These are phyloP conservation scores for Chlamydomonas sphaeroides DNA, from an alignment of 139 green algal species.

Conservation along the genomic window DNA sequence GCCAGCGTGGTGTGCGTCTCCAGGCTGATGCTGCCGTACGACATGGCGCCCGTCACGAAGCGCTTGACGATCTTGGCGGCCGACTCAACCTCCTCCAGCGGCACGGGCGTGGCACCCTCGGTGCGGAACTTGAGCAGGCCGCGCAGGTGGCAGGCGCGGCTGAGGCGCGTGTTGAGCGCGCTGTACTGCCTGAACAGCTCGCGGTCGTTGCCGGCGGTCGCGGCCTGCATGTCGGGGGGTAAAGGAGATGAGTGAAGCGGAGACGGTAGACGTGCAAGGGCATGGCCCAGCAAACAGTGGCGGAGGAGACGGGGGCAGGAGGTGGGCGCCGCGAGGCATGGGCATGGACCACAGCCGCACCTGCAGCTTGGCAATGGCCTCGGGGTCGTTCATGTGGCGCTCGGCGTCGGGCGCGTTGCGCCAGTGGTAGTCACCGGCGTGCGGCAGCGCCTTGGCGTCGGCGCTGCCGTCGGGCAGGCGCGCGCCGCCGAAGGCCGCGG, in stretches of 20 bases:
- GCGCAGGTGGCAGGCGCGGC: slow-evolving; percentile 77
- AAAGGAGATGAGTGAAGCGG: no score
- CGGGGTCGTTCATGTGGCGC: slow-evolving; percentile 94
- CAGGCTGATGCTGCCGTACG: slow-evolving; percentile 81
- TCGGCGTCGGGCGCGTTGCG: slow-evolving; percentile 69
- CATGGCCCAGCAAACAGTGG: no score
- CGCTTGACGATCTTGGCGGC: slow-evolving; percentile 90
- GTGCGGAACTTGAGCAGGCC: slow-evolving; percentile 91
- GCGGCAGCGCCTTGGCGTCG: slow-evolving; percentile 64
- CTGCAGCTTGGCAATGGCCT: slow-evolving; percentile 91
- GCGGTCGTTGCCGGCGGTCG: slow-evolving; percentile 58
- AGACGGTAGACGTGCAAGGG: neutral
- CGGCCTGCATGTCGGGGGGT: no score
- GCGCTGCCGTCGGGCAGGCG: slow-evolving; percentile 54
- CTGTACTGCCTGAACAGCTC: slow-evolving; percentile 85
- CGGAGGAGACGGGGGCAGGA: neutral
- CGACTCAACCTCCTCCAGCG: slow-evolving; percentile 74
- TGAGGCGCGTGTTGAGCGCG: slow-evolving; percentile 72
- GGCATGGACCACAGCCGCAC: slow-evolving; percentile 71
- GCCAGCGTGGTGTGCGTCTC: slow-evolving; percentile 94
- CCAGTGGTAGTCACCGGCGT: slow-evolving; percentile 91
- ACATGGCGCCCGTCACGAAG: slow-evolving; percentile 86
- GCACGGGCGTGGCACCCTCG: slow-evolving; percentile 19
- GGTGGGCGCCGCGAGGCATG: neutral
- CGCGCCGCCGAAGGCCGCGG: slow-evolving; percentile 62